Evolutionary conservation across 768 basidiomycete species (phyloP).

Genomic region (Tulasnella sp.): DNA sequence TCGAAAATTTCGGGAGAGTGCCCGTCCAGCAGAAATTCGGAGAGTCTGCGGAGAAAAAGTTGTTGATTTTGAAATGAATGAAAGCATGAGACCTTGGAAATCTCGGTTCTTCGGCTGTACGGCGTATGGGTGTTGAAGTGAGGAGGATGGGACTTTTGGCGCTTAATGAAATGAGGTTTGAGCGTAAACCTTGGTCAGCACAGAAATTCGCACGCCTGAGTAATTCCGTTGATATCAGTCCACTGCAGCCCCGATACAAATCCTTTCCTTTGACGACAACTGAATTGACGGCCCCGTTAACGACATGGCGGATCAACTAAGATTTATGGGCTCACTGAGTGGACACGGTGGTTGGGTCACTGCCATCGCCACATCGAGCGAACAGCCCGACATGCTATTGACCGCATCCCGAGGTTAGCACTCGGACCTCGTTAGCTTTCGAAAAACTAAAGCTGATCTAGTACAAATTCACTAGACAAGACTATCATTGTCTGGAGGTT

Average conservation of each 20-base stretch:
- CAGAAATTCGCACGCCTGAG: conserved; percentile 1
- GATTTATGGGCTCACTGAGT: conserved; percentile 81
- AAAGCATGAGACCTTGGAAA: not conserved
- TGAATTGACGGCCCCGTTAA: not conserved
- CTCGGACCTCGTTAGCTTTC: conserved; percentile 16
- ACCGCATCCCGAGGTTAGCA: conserved; percentile 85
- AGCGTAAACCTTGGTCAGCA: conserved; percentile 1
- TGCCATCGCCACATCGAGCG: conserved; percentile 93
- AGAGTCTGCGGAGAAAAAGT: not conserved
- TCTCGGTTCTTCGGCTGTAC: not conserved
- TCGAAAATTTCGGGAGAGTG: not conserved
- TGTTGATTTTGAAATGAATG: not conserved
- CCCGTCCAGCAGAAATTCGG: not conserved
- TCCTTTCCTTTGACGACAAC: not conserved
- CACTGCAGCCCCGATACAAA: not conserved
- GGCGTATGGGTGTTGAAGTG: not conserved
- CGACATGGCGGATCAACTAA: conserved; percentile 69
- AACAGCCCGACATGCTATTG: conserved; percentile 99
- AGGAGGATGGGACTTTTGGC: not conserved
- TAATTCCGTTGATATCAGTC: conserved; percentile 9
- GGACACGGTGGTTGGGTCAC: conserved; percentile 98
- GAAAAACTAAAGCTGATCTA: not conserved
- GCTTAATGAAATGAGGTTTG: not conserved
- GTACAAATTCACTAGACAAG: conserved; percentile 57
- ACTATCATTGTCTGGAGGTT: conserved; percentile 99